phyloP scores from a whole-genome alignment of 2,329 filamentous ascomycete species.

The Bipolaris gigantea region DNA sequence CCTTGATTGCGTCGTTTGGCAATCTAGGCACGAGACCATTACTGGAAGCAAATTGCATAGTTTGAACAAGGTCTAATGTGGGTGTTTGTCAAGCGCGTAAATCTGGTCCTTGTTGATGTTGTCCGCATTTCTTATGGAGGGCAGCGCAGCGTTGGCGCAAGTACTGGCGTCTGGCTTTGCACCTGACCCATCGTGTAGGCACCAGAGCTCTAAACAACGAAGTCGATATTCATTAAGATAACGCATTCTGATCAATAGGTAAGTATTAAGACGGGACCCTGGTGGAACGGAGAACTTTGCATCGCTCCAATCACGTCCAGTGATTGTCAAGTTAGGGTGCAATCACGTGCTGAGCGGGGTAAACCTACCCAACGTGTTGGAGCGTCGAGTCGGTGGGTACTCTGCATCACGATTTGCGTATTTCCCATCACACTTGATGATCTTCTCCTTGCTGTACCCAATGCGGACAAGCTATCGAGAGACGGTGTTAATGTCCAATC shows the following conservation, averaged over 20 bases:
- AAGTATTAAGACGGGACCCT: not conserved
- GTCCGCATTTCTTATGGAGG: slow-evolving; percentile 4
- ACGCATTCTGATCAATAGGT: not conserved
- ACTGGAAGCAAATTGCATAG: not conserved
- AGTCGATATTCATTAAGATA: not conserved
- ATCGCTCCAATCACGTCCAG: not conserved
- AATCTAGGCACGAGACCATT: not conserved
- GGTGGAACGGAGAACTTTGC: slow-evolving; percentile 2
- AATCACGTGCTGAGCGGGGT: too few species aligned
- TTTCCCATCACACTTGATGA: too few species aligned
- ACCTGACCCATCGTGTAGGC: not conserved
- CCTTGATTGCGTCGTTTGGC: not conserved
- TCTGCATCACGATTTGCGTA: too few species aligned
- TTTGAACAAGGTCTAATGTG: not conserved
- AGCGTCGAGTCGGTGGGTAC: too few species aligned
- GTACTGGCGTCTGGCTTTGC: not conserved
- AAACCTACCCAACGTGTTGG: too few species aligned
- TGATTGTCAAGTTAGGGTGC: too few species aligned
- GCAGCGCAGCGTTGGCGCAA: not conserved
- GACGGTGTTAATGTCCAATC: slow-evolving; percentile 1
- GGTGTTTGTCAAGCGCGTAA: not conserved
- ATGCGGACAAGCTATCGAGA: not conserved
- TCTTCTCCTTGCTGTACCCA: slow-evolving; percentile 4
- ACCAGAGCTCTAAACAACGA: not conserved
- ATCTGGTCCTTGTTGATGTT: not conserved